A percentile compares a stretch with the other conserved stretches of the same genome.
Conservation (phyloP, 352 stramenopile genomes). For the Blastocystis sp. region DNA sequence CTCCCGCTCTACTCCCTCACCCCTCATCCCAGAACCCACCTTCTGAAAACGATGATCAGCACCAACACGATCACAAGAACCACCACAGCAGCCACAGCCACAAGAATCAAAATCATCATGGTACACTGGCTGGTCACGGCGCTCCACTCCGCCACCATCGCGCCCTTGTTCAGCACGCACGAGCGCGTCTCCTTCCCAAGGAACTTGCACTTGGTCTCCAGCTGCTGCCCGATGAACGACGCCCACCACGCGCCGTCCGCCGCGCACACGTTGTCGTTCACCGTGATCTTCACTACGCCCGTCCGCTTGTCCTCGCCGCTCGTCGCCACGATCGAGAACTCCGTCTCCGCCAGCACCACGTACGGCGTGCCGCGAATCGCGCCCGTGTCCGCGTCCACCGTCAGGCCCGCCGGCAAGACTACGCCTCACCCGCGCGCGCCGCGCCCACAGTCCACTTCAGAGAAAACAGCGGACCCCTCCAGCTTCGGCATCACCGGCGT, state of each 20-base stretch:
- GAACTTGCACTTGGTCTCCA: slow-evolving; percentile 17
- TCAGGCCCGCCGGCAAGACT: slow-evolving; percentile 19
- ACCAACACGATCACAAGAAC: slow-evolving; percentile 35
- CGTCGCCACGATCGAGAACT: slow-evolving; percentile 3
- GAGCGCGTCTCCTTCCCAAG: slow-evolving; percentile 12
- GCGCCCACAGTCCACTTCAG: background rate
- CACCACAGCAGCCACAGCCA: slow-evolving; percentile 36
- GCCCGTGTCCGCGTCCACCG: slow-evolving; percentile 12
- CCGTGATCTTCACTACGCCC: slow-evolving; percentile 5
- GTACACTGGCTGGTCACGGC: slow-evolving; percentile 15
- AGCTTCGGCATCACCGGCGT: background rate
- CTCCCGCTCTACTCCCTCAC: slow-evolving; percentile 1
- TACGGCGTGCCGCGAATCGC: slow-evolving; percentile 29
- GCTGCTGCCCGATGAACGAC: slow-evolving; percentile 14
- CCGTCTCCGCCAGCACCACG: background rate
- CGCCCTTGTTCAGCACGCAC: background rate
- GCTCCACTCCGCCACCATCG: background rate
- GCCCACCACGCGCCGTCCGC: slow-evolving; percentile 10
- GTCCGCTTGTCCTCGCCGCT: background rate
- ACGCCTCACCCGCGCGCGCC: background rate
- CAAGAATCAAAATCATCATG: slow-evolving; percentile 21
- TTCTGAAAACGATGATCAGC: slow-evolving; percentile 27
- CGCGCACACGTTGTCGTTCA: slow-evolving; percentile 24
- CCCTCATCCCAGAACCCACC: background rate
- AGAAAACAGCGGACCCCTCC: background rate